phyloP scores from a whole-genome alignment of 2,329 filamentous ascomycete genomes.

The Colletotrichum magnum region DNA sequence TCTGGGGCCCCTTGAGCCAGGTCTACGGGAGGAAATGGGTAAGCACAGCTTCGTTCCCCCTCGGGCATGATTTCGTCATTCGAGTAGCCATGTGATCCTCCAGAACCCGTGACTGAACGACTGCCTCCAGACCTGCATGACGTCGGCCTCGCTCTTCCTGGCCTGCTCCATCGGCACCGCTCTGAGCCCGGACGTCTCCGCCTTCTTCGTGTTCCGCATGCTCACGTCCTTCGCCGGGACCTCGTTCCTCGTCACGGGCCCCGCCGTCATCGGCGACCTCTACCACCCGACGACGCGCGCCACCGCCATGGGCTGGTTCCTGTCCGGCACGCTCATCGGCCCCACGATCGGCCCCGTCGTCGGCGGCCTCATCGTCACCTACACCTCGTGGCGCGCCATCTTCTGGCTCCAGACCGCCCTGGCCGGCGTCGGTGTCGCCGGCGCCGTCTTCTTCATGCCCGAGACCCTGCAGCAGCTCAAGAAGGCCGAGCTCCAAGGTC shows the following conservation, averaged over 20 bases:
- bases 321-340: slow-evolving; percentile 76
- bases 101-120: not conserved
- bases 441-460: slow-evolving; percentile 73
- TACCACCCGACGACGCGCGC: slow-evolving; percentile 74
- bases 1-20: slow-evolving; percentile 77
- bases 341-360: slow-evolving; percentile 75
- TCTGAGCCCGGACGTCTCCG: slow-evolving; percentile 73
- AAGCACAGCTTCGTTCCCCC: slow-evolving; percentile 41
- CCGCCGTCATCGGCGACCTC: slow-evolving; percentile 71
- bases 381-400: slow-evolving; percentile 75
- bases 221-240: slow-evolving; percentile 80
- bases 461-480: slow-evolving; percentile 77
- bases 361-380: slow-evolving; percentile 80
- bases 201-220: slow-evolving; percentile 78
- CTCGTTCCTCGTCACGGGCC: slow-evolving; percentile 76
- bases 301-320: slow-evolving; percentile 77
- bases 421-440: slow-evolving; percentile 66
- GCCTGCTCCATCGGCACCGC: slow-evolving; percentile 77
- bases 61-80: not conserved
- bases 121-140: slow-evolving; percentile 39
- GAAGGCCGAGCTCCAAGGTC: slow-evolving; percentile 72
- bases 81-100: not conserved
- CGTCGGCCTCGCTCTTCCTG: slow-evolving; percentile 64
- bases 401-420: slow-evolving; percentile 80
- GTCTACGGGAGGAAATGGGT: slow-evolving; percentile 67